Conservation (phyloP, 1,284 basidiomycete genomes). For the Schizophyllum commune region DNA sequence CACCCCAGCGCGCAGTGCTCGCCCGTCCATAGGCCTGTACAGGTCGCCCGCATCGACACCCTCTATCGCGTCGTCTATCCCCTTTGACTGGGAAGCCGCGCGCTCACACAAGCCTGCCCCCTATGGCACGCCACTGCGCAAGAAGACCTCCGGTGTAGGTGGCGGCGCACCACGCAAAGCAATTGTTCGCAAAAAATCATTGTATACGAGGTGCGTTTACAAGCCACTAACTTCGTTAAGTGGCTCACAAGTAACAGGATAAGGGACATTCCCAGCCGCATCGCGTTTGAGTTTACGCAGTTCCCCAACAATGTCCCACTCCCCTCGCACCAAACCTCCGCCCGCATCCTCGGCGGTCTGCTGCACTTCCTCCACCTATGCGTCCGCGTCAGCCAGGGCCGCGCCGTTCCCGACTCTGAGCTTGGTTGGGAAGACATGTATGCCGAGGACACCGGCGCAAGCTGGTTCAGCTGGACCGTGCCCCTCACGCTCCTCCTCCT, state of each 20-base stretch:
- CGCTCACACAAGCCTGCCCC: conserved; percentile 57
- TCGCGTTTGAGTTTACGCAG: conserved; percentile 65
- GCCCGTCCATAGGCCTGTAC: conserved; percentile 35
- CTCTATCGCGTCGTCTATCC: conserved; percentile 61
- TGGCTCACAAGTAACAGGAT: conserved; percentile 31
- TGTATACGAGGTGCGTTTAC: conserved; percentile 39
- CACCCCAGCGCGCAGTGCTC: conserved; percentile 29
- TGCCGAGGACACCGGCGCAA: conserved; percentile 48
- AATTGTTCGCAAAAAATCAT: conserved; percentile 53
- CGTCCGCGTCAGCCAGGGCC: conserved; percentile 51
- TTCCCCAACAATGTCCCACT: conserved; percentile 72
- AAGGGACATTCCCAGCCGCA: conserved; percentile 52
- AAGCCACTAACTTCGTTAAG: conserved; percentile 3
- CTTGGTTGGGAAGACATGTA: conserved; percentile 73
- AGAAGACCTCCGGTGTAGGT: conserved; percentile 31
- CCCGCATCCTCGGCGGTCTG: conserved; percentile 52
- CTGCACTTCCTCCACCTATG: conserved; percentile 63
- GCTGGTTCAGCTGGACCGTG: conserved; percentile 76
- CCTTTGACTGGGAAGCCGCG: conserved; percentile 80
- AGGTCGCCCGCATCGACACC: conserved; percentile 54
- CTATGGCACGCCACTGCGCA: conserved; percentile 51
- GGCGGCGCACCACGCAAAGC: conserved; percentile 29
- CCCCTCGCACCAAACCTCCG: conserved; percentile 56
- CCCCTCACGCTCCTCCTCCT: conserved; percentile 50
- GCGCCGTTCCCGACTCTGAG: conserved; percentile 53